Conservation (phyloP, 2,329 filamentous ascomycete species). For the Alternaria hordeiaustralica region DNA sequence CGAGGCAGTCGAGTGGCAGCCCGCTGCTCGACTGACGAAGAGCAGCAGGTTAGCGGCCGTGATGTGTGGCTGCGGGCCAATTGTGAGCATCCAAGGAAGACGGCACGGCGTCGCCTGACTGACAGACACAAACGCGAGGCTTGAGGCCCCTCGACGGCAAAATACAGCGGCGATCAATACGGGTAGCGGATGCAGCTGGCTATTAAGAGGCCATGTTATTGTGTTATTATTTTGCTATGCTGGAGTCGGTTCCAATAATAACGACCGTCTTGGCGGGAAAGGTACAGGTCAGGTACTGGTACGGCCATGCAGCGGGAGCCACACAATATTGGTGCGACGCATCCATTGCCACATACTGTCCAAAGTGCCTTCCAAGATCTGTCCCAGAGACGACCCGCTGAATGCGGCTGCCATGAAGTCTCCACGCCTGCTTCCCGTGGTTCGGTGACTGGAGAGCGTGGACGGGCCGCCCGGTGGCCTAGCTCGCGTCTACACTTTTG, state of each 20-base stretch:
- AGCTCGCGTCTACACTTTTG: slow-evolving; percentile 32
- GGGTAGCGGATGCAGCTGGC: not conserved
- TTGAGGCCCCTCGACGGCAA: slow-evolving; percentile 3
- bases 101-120: slow-evolving; percentile 36
- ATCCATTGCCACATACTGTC: not conserved
- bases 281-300: slow-evolving; percentile 12
- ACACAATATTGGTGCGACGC: slow-evolving; percentile 4
- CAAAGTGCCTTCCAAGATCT: not conserved
- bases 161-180: slow-evolving; percentile 17
- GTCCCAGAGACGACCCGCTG: not conserved
- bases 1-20: slow-evolving; percentile 16
- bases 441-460: slow-evolving; percentile 3
- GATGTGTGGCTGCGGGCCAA: slow-evolving; percentile 34
- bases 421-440: not conserved
- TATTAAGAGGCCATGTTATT: slow-evolving; percentile 1
- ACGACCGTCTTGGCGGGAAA: slow-evolving; percentile 28
- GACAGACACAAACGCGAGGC: slow-evolving; percentile 15
- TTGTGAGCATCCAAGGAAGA: slow-evolving; percentile 27
- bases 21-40: slow-evolving; percentile 29
- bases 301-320: slow-evolving; percentile 22
- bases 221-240: slow-evolving; percentile 16
- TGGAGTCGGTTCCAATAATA: slow-evolving; percentile 28
- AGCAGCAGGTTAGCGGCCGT: slow-evolving; percentile 26
- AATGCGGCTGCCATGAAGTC: not conserved
- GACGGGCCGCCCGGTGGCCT: slow-evolving; percentile 15